Base-by-base conservation (phyloP, 139 green algal genomes). In the Chlamydomonas schloesseri region DNA sequence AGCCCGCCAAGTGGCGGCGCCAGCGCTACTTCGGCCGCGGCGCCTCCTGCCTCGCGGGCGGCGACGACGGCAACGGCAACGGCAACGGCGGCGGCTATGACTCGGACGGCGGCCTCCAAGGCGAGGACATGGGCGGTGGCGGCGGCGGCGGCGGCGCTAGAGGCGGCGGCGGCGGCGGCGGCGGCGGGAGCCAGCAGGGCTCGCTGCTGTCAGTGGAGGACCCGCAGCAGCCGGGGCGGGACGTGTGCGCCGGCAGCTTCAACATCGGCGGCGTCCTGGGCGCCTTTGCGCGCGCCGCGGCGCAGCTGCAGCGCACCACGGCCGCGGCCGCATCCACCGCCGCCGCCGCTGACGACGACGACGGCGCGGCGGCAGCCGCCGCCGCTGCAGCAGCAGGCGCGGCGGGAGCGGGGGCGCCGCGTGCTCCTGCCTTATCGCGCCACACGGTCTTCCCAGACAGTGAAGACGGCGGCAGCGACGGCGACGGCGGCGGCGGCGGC, bases 1-100 rank as follows among this genome's bases (percentile, higher is more conserved):
- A 96, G 90, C 72, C 79, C 20, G 31, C 64, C 57, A 33, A 69
- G 10, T 97, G 93, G 91, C 68, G 64, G 42, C 36, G 18, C 60
- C 42, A 50, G 42, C 1, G n/a, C 37, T 62, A 73, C 37, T 10
- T 26, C 4, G 57, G 74, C 74, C 29, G 36, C 75, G 33, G 74
- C 53, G 21, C 24, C 11, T 1, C n/a, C n/a, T n/a, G n/a, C n/a
- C n/a, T n/a, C 31, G 6, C 17, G 5, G 0, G 20, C 36, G 69
- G 11, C n/a, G 3, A 24, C 31, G 10, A 73, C 33, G 14, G 18
- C 67, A 34, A 20, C 29, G 24, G 28, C 28, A 34, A 70, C 29
- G 4, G 64, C 24, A 33, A 33, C 64, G 64, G 28, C 4, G 67
- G 67, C 17, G 67, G 8, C 42, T 50, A 50, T 8, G 42, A 50